Percentiles rank a stretch among this genome's conserved stretches.
phyloP scores from a whole-genome alignment of 441 rosid species.

The Sinapis alba region DNA sequence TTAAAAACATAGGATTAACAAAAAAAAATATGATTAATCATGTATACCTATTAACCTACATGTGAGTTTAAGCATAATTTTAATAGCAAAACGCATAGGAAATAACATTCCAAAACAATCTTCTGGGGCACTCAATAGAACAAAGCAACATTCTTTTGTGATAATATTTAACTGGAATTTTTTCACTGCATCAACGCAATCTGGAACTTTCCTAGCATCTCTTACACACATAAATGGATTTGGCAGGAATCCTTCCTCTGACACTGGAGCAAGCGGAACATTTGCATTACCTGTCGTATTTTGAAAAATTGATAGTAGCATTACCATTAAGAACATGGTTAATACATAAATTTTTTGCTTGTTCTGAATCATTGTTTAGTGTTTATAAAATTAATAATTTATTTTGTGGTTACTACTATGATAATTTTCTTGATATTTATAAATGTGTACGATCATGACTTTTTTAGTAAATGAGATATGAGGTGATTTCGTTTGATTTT shows the following conservation, averaged over 20 bases:
- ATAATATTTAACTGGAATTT: background rate
- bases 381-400: no score
- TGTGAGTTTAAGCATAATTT: background rate
- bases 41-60: background rate
- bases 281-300: background rate
- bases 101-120: background rate
- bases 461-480: background rate
- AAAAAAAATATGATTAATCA: background rate
- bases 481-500: no score
- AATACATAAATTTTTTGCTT: background rate
- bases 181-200: slow-evolving; percentile 19
- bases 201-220: background rate
- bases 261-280: background rate
- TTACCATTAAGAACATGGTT: background rate
- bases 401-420: background rate
- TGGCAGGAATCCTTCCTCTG: background rate
- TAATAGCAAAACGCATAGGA: background rate
- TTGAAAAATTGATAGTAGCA: background rate
- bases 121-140: background rate
- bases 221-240: background rate
- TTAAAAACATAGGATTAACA: background rate
- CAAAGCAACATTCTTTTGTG: background rate
- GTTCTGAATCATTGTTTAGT: background rate
- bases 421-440: background rate
- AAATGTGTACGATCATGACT: background rate